Conservation (phyloP, 208 protist genomes). For the Crithidia sp. region DNA sequence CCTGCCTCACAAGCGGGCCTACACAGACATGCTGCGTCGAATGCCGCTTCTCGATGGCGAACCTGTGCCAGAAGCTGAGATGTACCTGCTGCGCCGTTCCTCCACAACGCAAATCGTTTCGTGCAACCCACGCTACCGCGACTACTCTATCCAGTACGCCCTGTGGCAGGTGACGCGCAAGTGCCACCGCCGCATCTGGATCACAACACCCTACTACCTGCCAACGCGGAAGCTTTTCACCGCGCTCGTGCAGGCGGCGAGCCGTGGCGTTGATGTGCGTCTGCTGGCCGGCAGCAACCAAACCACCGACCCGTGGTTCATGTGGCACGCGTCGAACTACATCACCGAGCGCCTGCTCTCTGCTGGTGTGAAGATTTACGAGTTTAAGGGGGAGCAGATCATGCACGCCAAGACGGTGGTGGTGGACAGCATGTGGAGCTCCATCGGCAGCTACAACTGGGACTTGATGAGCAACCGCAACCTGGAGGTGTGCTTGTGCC, state of each 20-base stretch:
- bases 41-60: conserved; percentile 62
- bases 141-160: conserved; percentile 91
- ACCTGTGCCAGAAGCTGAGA: conserved; percentile 73
- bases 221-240: conserved; percentile 82
- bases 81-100: conserved; percentile 48
- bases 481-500: conserved; percentile 88
- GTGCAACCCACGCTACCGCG: conserved; percentile 85
- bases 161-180: conserved; percentile 87
- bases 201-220: conserved; percentile 93
- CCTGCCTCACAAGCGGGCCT: conserved; percentile 59
- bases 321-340: conserved; percentile 91
- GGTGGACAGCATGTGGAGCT: conserved; percentile 92
- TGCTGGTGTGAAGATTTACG: conserved; percentile 87
- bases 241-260: conserved; percentile 76
- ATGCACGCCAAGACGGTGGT: conserved; percentile 95
- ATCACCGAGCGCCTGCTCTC: conserved; percentile 81
- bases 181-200: conserved; percentile 84
- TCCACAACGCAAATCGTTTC: conserved; percentile 81
- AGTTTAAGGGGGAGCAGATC: conserved; percentile 85
- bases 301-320: conserved; percentile 92
- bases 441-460: conserved; percentile 93
- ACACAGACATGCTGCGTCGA: conserved; percentile 45
- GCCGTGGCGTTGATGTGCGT: conserved; percentile 90
- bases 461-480: conserved; percentile 94
- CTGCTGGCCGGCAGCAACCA: conserved; percentile 82